A percentile compares a stretch with the other conserved stretches of the same genome.
phyloP scores from a whole-genome alignment of 306 rosid genomes.

The Quercus ilex region DNA sequence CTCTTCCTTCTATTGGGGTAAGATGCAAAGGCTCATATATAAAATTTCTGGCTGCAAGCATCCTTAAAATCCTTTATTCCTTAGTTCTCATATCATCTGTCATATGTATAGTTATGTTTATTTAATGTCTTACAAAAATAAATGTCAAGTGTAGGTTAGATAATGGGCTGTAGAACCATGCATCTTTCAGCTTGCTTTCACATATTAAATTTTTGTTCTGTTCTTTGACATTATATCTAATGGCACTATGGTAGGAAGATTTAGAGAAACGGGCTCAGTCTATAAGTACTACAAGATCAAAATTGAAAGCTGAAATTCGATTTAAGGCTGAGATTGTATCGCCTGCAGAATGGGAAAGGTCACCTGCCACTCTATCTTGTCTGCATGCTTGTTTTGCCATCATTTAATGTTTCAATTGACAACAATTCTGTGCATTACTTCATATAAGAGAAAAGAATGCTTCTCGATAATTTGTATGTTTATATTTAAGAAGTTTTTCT shows the following conservation, averaged over 20 bases:
- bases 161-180: constrained; percentile 1
- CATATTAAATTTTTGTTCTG: constrained; percentile 9
- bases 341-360: constrained; percentile 96
- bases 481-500: background rate
- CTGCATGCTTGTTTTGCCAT: background rate
- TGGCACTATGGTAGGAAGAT: constrained; percentile 67
- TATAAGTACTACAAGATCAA: constrained; percentile 61
- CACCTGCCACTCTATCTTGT: constrained; percentile 20
- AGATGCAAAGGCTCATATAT: constrained; percentile 5
- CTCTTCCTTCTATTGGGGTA: constrained; percentile 96
- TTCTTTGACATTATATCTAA: constrained; percentile 21
- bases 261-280: constrained; percentile 90
- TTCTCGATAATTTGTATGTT: background rate
- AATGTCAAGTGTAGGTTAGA: background rate
- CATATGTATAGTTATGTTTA: background rate
- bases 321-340: constrained; percentile 86
- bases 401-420: too few species aligned
- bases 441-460: background rate
- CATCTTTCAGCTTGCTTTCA: constrained; percentile 3
- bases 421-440: background rate
- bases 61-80: background rate
- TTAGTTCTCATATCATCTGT: background rate
- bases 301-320: constrained; percentile 90
- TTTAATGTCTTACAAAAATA: background rate
- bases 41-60: background rate